Base-by-base conservation (phyloP, 352 stramenopile species). In the Thraustochytrium striatum region DNA sequence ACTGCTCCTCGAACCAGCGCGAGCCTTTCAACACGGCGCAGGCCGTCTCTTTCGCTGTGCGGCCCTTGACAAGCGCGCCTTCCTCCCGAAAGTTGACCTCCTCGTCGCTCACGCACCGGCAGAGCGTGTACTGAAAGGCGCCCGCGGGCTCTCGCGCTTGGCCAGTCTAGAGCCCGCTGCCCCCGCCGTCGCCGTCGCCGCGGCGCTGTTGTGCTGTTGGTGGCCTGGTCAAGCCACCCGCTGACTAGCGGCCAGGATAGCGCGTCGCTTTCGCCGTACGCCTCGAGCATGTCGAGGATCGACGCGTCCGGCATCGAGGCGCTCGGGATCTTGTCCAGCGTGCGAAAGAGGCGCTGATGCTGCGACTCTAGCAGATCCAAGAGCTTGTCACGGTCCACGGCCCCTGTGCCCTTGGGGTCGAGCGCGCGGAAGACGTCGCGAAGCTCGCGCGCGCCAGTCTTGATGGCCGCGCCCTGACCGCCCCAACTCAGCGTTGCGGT, bases 401-500 rank as follows among this genome's bases (percentile, higher is more conserved):
- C 53, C n/a, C 72, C 84, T 3, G 72, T 50, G 57, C 84, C 84
- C 44, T 94, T 86, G 3, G 79, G 79, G 68, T 95, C 91, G 0
- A 89, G 89, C 57, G 91, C 85, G 57, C 88, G 85, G 79, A 96
- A 96, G 0, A 94, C 87, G 39, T 87, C 72, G 19, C 89, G 86
- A 2, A 96, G 81, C 68, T 95, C 90, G 5, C 84, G 83, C 0
- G 94, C 72, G 11, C 90, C 88, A 9, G 84, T 83, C 3, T 85
- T 85, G 78, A 88, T 92, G 19, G 11, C 11, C 38, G 8, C 2
- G 35, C 72, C 90, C 90, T 3, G 21, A 21, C 11, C 90, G 57
- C 91, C 88, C 90, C 90, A 95, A 5, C 85, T 83, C 16, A 95
- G 79, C 55, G 88, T 85, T 44, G 94, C 88, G 65, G 86, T 91